A percentile compares a stretch with the other conserved stretches of the same genome.
Evolutionary conservation across 2,329 filamentous ascomycete genomes (phyloP).

Genomic region (Knufia petricola): DNA sequence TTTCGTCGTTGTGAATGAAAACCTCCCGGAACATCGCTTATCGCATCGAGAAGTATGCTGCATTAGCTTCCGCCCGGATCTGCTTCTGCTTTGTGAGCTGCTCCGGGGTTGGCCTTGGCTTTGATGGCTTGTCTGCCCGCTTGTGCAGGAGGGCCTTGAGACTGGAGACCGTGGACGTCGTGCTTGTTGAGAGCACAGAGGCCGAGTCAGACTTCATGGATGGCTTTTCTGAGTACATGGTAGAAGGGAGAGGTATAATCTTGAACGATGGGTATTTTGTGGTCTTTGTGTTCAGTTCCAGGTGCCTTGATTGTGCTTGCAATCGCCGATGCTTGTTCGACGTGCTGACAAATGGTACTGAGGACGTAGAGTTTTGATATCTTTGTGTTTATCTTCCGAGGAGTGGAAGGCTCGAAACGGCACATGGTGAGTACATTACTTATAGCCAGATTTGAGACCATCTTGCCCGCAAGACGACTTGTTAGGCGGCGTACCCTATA

Average conservation of each 20-base stretch:
- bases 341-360: too few species aligned
- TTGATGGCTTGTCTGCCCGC: conserved; percentile 10
- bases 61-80: conserved; percentile 13
- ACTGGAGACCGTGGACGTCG: conserved; percentile 18
- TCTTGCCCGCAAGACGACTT: background rate
- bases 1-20: too few species aligned
- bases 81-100: conserved; percentile 7
- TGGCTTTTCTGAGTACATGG: background rate
- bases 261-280: background rate
- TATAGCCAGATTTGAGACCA: background rate
- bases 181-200: conserved; percentile 17
- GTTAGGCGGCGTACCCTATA: background rate
- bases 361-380: too few species aligned
- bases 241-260: background rate
- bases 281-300: background rate
- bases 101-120: conserved; percentile 11
- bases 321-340: too few species aligned
- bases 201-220: conserved; percentile 13
- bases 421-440: background rate
- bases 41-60: conserved; percentile 16
- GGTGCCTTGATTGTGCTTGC: too few species aligned
- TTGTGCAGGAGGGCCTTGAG: conserved; percentile 19
- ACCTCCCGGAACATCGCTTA: background rate
- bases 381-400: too few species aligned
- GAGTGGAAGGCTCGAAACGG: background rate